These are phyloP conservation scores for Lipomyces kockii DNA, from an alignment of 805 yeast genomes.

Conservation along the genomic window DNA sequence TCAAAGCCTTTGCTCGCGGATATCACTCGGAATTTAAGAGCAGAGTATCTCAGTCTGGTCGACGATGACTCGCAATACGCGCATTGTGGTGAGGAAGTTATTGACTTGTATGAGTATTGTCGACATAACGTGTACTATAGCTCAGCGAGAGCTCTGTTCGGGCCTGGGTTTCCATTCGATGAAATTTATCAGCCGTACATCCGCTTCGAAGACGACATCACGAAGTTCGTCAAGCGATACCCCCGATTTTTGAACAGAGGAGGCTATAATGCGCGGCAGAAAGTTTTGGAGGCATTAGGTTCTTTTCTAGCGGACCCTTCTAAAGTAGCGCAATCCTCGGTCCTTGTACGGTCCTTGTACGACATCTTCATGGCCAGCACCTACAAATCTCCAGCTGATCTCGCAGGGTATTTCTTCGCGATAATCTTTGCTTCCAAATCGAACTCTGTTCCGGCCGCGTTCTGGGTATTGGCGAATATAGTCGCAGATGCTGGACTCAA, in stretches of 20 bases:
- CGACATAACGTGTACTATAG: constrained; percentile 17
- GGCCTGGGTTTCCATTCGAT: constrained; percentile 26
- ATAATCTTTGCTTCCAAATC: constrained; percentile 30
- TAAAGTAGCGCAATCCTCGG: constrained; percentile 13
- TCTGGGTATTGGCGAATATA: constrained; percentile 24
- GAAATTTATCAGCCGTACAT: constrained; percentile 14
- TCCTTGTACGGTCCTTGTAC: constrained; percentile 9
- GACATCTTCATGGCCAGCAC: constrained; percentile 1
- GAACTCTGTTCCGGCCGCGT: constrained; percentile 30
- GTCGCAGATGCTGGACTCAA: constrained; percentile 15
- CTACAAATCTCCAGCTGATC: constrained; percentile 15
- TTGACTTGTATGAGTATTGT: constrained; percentile 11
- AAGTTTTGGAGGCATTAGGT: constrained; percentile 19
- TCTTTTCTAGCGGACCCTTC: constrained; percentile 13
- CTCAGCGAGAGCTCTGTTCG: constrained; percentile 27
- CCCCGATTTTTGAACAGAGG: constrained; percentile 23
- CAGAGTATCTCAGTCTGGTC: neutral
- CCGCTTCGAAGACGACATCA: constrained; percentile 25
- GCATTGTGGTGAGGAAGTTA: neutral
- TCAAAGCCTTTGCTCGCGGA: constrained; percentile 2
- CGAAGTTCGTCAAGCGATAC: constrained; percentile 18
- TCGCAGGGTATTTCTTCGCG: constrained; percentile 26
- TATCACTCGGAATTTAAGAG: neutral
- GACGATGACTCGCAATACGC: neutral
- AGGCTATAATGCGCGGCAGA: constrained; percentile 25